These are phyloP conservation scores for Coleophoma cylindrospora DNA, from an alignment of 2,329 filamentous ascomycete species.

Conservation along the genomic window DNA sequence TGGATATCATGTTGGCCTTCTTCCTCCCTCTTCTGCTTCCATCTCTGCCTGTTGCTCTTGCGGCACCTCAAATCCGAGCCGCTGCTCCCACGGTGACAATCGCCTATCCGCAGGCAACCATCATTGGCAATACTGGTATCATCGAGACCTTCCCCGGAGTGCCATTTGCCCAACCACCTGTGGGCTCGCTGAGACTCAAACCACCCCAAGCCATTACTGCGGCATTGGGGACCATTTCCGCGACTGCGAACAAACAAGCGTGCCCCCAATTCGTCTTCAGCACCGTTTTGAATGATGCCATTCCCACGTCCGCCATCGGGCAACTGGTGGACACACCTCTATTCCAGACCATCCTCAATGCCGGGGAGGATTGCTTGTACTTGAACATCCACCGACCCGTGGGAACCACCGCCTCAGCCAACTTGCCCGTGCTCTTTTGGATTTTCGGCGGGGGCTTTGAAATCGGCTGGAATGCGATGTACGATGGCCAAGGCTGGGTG, in stretches of 20 bases:
- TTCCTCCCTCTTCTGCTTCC: not conserved
- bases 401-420: conserved; percentile 46
- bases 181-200: conserved; percentile 60
- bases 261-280: conserved; percentile 71
- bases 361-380: conserved; percentile 60
- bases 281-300: conserved; percentile 32
- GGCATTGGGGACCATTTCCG: conserved; percentile 55
- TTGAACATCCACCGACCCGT: conserved; percentile 55
- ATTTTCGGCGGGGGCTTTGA: conserved; percentile 66
- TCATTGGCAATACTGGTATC: conserved; percentile 9
- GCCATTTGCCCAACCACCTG: conserved; percentile 68
- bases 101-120: conserved; percentile 14
- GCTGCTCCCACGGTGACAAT: conserved; percentile 14
- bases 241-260: conserved; percentile 50
- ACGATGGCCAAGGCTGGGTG: conserved; percentile 40
- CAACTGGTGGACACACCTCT: conserved; percentile 49
- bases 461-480: conserved; percentile 44
- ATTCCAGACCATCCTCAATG: conserved; percentile 47
- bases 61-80: conserved; percentile 7
- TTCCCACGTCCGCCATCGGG: conserved; percentile 38
- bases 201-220: conserved; percentile 58
- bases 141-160: conserved; percentile 72
- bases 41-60: conserved; percentile 6
- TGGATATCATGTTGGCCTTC: too few species aligned
- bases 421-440: conserved; percentile 65